Evolutionary conservation across 257 asterid species (phyloP).

Genomic region (Solanum clarkiae): DNA sequence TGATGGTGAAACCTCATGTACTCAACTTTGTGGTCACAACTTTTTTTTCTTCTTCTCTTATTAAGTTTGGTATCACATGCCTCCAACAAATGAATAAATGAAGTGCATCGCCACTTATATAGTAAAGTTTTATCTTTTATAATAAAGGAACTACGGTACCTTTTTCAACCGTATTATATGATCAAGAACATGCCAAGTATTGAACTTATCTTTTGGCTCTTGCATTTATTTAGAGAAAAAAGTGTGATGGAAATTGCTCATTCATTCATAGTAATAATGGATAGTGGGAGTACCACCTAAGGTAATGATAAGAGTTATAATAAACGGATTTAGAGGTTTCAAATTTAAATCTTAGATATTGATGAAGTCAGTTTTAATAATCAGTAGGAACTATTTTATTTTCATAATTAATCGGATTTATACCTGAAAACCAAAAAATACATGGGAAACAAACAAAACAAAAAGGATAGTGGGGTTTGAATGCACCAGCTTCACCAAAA

Average conservation of each 20-base stretch:
- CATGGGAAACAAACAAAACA: background rate
- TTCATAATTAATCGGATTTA: background rate
- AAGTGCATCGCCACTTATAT: background rate
- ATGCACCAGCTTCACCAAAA: background rate
- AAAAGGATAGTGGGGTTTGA: background rate
- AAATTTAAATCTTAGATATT: background rate
- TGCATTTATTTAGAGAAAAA: background rate
- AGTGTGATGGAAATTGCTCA: background rate
- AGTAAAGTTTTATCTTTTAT: background rate
- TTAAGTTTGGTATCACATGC: background rate
- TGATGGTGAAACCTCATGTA: background rate
- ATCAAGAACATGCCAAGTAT: background rate
- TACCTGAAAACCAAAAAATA: background rate
- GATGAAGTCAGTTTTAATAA: rapidly evolving
- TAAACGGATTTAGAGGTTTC: background rate
- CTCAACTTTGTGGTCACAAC: background rate
- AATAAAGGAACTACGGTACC: background rate
- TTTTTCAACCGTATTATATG: background rate
- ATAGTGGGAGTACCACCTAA: background rate
- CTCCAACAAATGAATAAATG: background rate
- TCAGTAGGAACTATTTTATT: background rate
- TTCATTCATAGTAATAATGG: background rate
- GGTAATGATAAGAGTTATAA: background rate
- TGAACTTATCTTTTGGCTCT: background rate
- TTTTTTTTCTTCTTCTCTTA: background rate